Evolutionary conservation across 192 early-diverging fungal genomes (phyloP), one percentile per base, ranked within the genome.

Genomic region (Backusella tuberculispora): DNA sequence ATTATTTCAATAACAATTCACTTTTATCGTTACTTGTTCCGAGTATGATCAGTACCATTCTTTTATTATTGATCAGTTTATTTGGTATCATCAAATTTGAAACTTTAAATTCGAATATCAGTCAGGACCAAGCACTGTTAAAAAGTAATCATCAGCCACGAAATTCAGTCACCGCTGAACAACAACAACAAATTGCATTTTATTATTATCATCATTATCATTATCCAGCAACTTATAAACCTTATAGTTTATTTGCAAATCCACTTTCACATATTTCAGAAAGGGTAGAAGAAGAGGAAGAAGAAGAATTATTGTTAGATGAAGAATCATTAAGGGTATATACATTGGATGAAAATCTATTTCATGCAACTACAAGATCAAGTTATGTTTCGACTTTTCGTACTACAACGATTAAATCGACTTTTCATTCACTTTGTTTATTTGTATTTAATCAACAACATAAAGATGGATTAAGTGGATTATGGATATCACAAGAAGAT

Each of bases 71-170:
- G 21, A 12, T 60, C 9, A 13, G 21, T 12, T 0, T 24, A 2
- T 26, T 24, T 24, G 29, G 29, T 34, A 0, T 34, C 29, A 60
- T 24, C 13, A 19, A 24, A 26, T 19, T 60, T 60, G 53, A 60
- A 60, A 60, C 53, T 26, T 19, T 24, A 60, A 60, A 56, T 21
- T 56, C 50, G 19, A 21, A 60, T 60, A 60, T 60, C 53, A 60
- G 53, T 26, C 53, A 60, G 53, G 53, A 60, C 53, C 53, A 60
- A n/a, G 53, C 53, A 4, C 53, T 24, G 12, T 24, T 60, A 4
- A 8, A 26, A 26, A 9, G 12, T 2, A 60, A 26, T 26, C 21
- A 26, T 26, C 21, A 60, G 21, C 21, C 53, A 26, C 53, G 21
- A 7, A 60, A 24, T 60, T 60, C 26, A 29, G 24, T 60, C 19